Evolutionary conservation across 1,284 basidiomycete genomes (phyloP).

Genomic region (Heterobasidion irregulare): DNA sequence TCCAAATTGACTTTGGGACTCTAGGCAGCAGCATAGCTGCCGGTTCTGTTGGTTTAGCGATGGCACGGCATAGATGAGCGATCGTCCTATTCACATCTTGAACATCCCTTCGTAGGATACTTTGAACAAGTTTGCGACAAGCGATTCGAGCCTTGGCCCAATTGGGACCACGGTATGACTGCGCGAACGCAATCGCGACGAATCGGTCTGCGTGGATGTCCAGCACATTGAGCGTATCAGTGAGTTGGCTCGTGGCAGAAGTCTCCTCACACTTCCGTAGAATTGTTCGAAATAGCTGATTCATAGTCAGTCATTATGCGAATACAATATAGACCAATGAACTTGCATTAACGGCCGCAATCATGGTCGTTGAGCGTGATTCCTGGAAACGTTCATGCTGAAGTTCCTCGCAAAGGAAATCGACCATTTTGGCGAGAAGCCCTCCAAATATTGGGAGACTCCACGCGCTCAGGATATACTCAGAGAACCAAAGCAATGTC

Average conservation of each 20-base stretch:
- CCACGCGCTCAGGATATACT: slow-evolving; percentile 49
- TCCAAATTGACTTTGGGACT: slow-evolving; percentile 61
- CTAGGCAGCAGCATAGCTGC: slow-evolving; percentile 18
- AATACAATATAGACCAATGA: not conserved
- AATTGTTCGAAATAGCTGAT: slow-evolving; percentile 13
- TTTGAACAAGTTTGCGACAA: slow-evolving; percentile 37
- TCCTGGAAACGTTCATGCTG: slow-evolving; percentile 66
- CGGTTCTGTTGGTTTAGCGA: slow-evolving; percentile 20
- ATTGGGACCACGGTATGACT: slow-evolving; percentile 28
- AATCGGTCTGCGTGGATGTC: slow-evolving; percentile 54
- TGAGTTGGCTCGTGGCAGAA: slow-evolving; percentile 19
- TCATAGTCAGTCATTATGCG: slow-evolving; percentile 1
- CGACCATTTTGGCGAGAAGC: slow-evolving; percentile 60
- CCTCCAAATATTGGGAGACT: slow-evolving; percentile 47
- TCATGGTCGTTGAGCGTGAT: slow-evolving; percentile 51
- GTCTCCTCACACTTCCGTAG: slow-evolving; percentile 16
- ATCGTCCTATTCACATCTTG: slow-evolving; percentile 31
- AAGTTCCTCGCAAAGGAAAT: slow-evolving; percentile 69
- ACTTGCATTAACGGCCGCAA: slow-evolving; percentile 54
- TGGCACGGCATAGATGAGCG: slow-evolving; percentile 26
- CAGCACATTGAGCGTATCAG: slow-evolving; percentile 31
- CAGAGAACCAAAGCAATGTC: slow-evolving; percentile 47
- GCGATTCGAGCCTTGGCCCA: slow-evolving; percentile 44
- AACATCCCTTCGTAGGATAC: slow-evolving; percentile 36
- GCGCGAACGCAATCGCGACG: slow-evolving; percentile 52